Evolutionary conservation across 2,329 filamentous ascomycete species (phyloP).

Genomic region (Fusarium tuaranense): DNA sequence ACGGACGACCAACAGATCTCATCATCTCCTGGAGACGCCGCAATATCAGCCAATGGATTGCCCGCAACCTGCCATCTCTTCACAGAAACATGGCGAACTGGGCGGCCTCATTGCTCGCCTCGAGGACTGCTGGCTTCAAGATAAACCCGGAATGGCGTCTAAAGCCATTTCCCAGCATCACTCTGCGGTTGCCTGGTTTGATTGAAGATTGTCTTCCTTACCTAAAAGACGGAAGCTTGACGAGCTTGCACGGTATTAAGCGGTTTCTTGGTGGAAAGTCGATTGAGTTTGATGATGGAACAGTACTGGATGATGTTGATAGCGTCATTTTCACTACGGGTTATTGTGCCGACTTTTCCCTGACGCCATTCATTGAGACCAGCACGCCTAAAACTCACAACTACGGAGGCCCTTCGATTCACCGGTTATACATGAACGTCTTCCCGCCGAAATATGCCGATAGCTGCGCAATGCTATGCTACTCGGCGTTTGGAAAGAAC

Average conservation of each 20-base stretch:
- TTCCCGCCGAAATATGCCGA: constrained; percentile 23
- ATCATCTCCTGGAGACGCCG: constrained; percentile 23
- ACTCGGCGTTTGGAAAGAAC: constrained; percentile 26
- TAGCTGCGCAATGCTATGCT: constrained; percentile 23
- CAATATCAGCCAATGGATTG: constrained; percentile 21
- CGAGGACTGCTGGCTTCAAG: not conserved
- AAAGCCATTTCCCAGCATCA: constrained; percentile 3
- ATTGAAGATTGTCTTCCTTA: constrained; percentile 23
- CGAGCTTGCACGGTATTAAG: constrained; percentile 17
- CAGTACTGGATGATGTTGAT: constrained; percentile 12
- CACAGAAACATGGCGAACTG: constrained; percentile 8
- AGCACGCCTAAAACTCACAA: not conserved
- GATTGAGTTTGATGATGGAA: constrained; percentile 30
- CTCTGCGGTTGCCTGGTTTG: constrained; percentile 9
- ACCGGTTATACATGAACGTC: constrained; percentile 22
- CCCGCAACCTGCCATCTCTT: not conserved
- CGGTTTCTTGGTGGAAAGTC: constrained; percentile 12
- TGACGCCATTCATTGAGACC: constrained; percentile 16
- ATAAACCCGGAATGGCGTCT: constrained; percentile 18
- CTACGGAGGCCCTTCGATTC: constrained; percentile 10
- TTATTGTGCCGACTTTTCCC: constrained; percentile 9
- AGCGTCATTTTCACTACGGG: constrained; percentile 24
- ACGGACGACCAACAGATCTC: constrained; percentile 13
- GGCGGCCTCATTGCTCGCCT: constrained; percentile 1
- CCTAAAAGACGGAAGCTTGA: constrained; percentile 9